Percentiles rank a stretch among this genome's conserved stretches.
These are phyloP conservation scores for Pistacia vera DNA, from an alignment of 345 rosid species.

Conservation along the genomic window DNA sequence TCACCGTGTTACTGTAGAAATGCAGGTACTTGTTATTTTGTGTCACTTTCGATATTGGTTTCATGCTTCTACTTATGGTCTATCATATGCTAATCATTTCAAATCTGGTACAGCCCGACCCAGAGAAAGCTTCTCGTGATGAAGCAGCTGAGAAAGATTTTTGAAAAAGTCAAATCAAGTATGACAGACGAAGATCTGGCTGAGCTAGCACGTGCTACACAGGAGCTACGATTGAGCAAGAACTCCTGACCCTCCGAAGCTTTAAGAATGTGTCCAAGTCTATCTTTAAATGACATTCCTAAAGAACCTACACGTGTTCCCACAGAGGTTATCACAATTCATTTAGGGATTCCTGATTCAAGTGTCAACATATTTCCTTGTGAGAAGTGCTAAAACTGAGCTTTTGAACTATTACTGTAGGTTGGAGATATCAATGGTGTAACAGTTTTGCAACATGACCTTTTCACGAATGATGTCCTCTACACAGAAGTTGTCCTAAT, in stretches of 20 bases:
- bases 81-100: constrained; percentile 22
- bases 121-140: constrained; percentile 81
- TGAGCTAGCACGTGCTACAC: constrained; percentile 84
- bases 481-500: constrained; percentile 88
- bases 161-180: constrained; percentile 69
- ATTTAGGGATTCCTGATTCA: constrained; percentile 5
- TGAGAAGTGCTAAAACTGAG: constrained; percentile 3
- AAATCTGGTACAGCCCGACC: constrained; percentile 75
- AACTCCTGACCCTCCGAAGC: constrained; percentile 99
- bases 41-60: constrained; percentile 12
- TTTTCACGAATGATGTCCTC: constrained; percentile 93
- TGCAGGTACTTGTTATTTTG: constrained; percentile 63
- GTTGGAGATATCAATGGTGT: constrained; percentile 85
- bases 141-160: constrained; percentile 79
- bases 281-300: constrained; percentile 77
- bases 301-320: constrained; percentile 82
- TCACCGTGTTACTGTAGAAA: constrained; percentile 87
- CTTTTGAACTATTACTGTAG: constrained; percentile 37
- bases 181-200: constrained; percentile 96
- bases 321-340: constrained; percentile 55
- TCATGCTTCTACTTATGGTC: constrained; percentile 8
- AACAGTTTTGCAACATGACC: constrained; percentile 85
- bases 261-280: constrained; percentile 79
- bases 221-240: constrained; percentile 84
- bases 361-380: neutral